Base-by-base conservation (phyloP, 495 filamentous ascomycete genomes). In the Penicillium bovifimosum region DNA sequence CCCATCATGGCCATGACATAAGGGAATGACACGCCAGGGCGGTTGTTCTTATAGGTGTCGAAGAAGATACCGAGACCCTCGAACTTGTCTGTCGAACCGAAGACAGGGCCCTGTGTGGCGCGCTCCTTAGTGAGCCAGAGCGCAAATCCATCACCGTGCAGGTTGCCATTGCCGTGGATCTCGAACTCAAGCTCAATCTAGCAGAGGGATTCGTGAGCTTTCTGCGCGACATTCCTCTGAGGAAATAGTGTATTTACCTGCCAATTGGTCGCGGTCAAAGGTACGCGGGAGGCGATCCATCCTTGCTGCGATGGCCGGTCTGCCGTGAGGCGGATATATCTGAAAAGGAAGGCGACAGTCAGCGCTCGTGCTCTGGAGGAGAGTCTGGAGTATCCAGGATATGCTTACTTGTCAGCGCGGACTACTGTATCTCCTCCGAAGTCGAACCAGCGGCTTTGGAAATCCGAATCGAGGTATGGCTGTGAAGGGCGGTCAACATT, bases 31-130 rank as follows among this genome's bases (percentile, higher is more conserved):
- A 86, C 85, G 9, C 95, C 95, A 8, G 95, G 95, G 14, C 95
- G 84, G 76, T 96, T 95, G 75, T 99, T 99, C 83, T 99, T 99
- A 77, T 99, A 99, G 41, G 95, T 99, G 66, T 99, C 95, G 74
- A 99, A 84, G 79, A 99, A 96, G 64, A 99, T 79, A 35, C 93
- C 95, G 11, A 99, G 80, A 10, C 95, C 95, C 62, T 97, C 93
- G 59, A 97, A 99, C 41, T 81, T 80, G 70, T 99, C 95, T 13
- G 78, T 79, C 31, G 79, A 83, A 13, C 95, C 95, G 65, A 99
- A 99, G 17, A 99, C 95, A 13, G 85, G 82, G 18, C 95, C 95
- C 29, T 72, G 69, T 46, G 81, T 79, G 17, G 83, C 92, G 51
- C 95, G 87, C 69, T 96, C 84, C 68, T 95, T 95, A 54, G 92